Conservation (phyloP, 106 monocot species). For the Gastrodia elata region DNA sequence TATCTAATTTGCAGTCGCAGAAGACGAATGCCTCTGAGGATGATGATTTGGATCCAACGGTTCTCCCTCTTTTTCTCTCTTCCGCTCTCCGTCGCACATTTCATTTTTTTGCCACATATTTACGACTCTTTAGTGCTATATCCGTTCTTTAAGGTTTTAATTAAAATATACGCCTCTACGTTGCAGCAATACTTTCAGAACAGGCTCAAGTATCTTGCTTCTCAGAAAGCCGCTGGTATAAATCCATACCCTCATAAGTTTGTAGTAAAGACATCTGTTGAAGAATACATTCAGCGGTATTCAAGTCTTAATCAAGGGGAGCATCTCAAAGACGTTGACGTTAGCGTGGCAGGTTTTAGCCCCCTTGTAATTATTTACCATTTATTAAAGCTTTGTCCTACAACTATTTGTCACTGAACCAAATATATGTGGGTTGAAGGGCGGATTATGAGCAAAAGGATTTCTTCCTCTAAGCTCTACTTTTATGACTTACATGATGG, state of each 20-base stretch:
- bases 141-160: too few species aligned
- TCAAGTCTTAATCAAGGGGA: conserved; percentile 50
- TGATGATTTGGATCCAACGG: conserved; percentile 84
- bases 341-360: conserved; percentile 57
- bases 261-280: conserved; percentile 36
- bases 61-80: conserved; percentile 3
- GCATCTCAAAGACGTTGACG: conserved; percentile 51
- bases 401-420: neutral
- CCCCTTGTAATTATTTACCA: neutral
- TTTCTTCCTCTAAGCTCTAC: conserved; percentile 71
- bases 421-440: conserved; percentile 23
- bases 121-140: neutral
- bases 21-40: conserved; percentile 47
- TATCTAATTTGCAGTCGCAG: conserved; percentile 16
- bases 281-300: conserved; percentile 53
- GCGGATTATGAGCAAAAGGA: conserved; percentile 82
- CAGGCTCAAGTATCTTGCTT: conserved; percentile 48
- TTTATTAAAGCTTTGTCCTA: neutral
- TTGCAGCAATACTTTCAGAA: conserved; percentile 87
- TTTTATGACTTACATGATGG: conserved; percentile 78
- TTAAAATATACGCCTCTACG: neutral
- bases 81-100: neutral
- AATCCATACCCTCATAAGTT: conserved; percentile 94
- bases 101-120: too few species aligned
- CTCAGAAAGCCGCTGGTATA: conserved; percentile 31